phyloP scores from a whole-genome alignment of 768 basidiomycete genomes.

The Mycena maculata region DNA sequence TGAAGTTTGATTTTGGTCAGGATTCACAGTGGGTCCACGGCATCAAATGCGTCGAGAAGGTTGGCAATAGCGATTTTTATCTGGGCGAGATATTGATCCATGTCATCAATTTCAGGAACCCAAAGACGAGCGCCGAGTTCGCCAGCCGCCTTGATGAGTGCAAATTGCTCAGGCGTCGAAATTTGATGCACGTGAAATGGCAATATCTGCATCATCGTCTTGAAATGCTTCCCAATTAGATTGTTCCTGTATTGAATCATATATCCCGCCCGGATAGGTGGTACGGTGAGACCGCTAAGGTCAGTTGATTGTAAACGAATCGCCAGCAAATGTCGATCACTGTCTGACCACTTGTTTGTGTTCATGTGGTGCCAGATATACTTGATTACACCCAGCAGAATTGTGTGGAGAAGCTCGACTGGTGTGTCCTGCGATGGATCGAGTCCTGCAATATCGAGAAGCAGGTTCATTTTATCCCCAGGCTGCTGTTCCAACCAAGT shows the following conservation, averaged over 20 bases:
- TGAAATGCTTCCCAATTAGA: constrained; percentile 43
- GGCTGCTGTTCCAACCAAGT: constrained; percentile 26
- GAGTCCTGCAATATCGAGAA: no score
- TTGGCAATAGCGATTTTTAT: constrained; percentile 9
- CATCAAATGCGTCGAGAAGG: constrained; percentile 35
- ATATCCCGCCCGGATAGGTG: no score
- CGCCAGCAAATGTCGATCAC: constrained; percentile 16
- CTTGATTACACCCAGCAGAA: no score
- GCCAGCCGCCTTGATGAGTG: constrained; percentile 30
- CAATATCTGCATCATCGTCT: constrained; percentile 34
- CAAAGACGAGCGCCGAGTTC: constrained; percentile 33
- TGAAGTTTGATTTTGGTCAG: constrained; percentile 40
- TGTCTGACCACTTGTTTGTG: constrained; percentile 15
- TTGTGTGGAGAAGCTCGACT: no score
- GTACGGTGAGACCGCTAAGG: no score
- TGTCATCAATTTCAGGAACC: constrained; percentile 34
- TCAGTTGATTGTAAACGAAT: constrained; percentile 29
- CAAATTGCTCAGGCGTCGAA: constrained; percentile 10
- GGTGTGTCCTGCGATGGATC: no score
- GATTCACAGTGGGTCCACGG: constrained; percentile 35
- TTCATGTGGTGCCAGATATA: no score
- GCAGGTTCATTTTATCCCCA: no score
- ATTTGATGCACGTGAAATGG: constrained; percentile 24
- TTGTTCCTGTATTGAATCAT: no score
- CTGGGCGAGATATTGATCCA: constrained; percentile 26